A percentile compares a stretch with the other conserved stretches of the same genome.
These are phyloP conservation scores for Coemansia nantahalensis DNA, from an alignment of 192 early-diverging fungal genomes.

Conservation along the genomic window DNA sequence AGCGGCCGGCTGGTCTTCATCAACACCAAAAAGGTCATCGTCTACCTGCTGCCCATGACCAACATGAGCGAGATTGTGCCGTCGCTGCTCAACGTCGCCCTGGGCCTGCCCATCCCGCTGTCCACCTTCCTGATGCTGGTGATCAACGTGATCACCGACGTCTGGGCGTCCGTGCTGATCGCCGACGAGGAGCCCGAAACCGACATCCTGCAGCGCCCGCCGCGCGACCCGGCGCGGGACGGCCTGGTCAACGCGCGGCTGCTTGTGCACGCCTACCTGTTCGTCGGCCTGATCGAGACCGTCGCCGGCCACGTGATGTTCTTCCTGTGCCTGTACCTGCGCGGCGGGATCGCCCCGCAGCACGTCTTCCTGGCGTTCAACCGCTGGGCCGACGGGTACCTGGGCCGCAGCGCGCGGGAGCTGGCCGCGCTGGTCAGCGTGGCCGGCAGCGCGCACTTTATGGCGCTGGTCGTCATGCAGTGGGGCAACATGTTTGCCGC, in stretches of 20 bases:
- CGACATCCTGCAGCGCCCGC: constrained; percentile 66
- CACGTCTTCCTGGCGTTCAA: constrained; percentile 59
- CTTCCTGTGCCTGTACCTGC: constrained; percentile 63
- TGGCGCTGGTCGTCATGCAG: constrained; percentile 48
- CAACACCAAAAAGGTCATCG: constrained; percentile 85
- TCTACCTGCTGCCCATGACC: constrained; percentile 78
- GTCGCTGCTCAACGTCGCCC: constrained; percentile 72
- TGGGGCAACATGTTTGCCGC: constrained; percentile 54
- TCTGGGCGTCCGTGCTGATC: constrained; percentile 61
- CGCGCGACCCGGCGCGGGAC: constrained; percentile 69
- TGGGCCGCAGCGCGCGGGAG: constrained; percentile 49
- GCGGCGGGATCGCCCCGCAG: constrained; percentile 56
- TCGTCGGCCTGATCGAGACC: constrained; percentile 70
- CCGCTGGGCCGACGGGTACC: constrained; percentile 57
- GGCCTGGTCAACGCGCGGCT: constrained; percentile 64
- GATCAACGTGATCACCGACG: constrained; percentile 64
- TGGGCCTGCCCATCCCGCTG: constrained; percentile 77
- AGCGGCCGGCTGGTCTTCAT: constrained; percentile 81
- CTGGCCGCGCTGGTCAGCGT: constrained; percentile 42
- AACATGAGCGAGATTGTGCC: constrained; percentile 74
- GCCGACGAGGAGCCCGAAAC: constrained; percentile 77
- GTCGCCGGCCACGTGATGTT: constrained; percentile 68
- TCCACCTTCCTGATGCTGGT: constrained; percentile 80
- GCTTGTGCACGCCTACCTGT: constrained; percentile 73
- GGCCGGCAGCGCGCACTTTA: constrained; percentile 49